phyloP scores from a whole-genome alignment of 176 grass and related monocot genomes.

The Cocos nucifera region DNA sequence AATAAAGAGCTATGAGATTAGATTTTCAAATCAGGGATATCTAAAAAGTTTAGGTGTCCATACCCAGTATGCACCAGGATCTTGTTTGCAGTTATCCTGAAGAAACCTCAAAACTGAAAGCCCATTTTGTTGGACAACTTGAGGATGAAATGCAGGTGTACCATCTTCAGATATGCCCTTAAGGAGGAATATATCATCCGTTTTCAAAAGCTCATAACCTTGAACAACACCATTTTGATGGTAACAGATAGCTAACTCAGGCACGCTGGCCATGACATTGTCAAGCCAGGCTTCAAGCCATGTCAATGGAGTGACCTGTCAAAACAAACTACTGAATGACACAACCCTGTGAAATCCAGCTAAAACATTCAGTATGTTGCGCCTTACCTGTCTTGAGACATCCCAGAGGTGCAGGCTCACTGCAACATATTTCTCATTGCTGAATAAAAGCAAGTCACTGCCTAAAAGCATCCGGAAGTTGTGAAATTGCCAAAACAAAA shows the following conservation, averaged over 20 bases:
- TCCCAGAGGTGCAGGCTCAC: conserved; percentile 98
- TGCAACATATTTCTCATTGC: conserved; percentile 93
- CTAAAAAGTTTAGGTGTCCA: conserved; percentile 5
- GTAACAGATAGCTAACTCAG: conserved; percentile 96
- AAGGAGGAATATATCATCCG: conserved; percentile 89
- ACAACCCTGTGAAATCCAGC: conserved; percentile 7
- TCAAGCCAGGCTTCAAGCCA: conserved; percentile 99
- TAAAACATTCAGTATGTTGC: conserved; percentile 15
- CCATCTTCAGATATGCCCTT: conserved; percentile 96
- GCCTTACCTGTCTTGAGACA: conserved; percentile 75
- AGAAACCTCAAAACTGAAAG: conserved; percentile 86
- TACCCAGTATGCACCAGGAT: conserved; percentile 99
- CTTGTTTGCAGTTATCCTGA: conserved; percentile 94
- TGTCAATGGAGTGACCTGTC: conserved; percentile 80
- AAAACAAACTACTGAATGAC: conserved; percentile 18
- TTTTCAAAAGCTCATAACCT: conserved; percentile 92
- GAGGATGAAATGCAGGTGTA: conserved; percentile 82
- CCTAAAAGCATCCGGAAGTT: conserved; percentile 97
- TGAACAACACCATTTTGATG: conserved; percentile 96
- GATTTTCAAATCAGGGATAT: neutral
- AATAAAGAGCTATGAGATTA: too few relatives aligned
- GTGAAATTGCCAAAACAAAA: conserved; percentile 91
- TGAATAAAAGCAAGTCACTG: conserved; percentile 93
- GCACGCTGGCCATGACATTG: conserved; percentile 95
- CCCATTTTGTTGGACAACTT: conserved; percentile 98